Conservation (phyloP, 2,329 filamentous ascomycete species). For the Trichoderma oligosporum region DNA sequence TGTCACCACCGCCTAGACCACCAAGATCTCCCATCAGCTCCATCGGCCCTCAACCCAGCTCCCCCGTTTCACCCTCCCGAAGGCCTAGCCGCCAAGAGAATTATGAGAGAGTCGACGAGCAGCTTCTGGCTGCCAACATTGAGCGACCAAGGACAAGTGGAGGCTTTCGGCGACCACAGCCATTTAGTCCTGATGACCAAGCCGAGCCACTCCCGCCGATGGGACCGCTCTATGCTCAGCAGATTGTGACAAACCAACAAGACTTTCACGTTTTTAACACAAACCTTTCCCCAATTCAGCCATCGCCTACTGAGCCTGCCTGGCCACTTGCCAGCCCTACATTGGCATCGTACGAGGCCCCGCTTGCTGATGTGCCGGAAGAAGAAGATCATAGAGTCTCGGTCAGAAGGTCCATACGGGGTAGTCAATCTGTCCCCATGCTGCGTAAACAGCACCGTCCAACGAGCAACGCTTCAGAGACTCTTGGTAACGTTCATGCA, state of each 20-base stretch:
- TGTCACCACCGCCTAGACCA: slow-evolving; percentile 40
- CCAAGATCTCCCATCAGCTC: slow-evolving; percentile 42
- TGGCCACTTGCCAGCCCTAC: slow-evolving; percentile 37
- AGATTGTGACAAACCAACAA: slow-evolving; percentile 9
- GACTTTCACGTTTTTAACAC: not conserved
- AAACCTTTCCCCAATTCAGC: not conserved
- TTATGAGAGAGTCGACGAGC: slow-evolving; percentile 39
- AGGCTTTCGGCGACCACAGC: slow-evolving; percentile 44
- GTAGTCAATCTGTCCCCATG: slow-evolving; percentile 53
- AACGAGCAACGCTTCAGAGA: slow-evolving; percentile 50
- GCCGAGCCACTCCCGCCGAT: slow-evolving; percentile 22
- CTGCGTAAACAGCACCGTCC: slow-evolving; percentile 44
- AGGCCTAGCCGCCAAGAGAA: slow-evolving; percentile 52
- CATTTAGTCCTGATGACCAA: slow-evolving; percentile 34
- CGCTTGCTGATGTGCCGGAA: slow-evolving; percentile 58
- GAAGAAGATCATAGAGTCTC: slow-evolving; percentile 52
- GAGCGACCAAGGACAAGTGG: slow-evolving; percentile 46
- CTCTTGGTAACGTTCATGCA: slow-evolving; percentile 44
- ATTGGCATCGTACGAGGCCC: slow-evolving; percentile 36
- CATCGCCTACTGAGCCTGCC: slow-evolving; percentile 36
- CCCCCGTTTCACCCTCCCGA: slow-evolving; percentile 49
- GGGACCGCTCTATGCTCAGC: slow-evolving; percentile 10
- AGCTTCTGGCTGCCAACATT: slow-evolving; percentile 32
- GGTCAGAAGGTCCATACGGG: slow-evolving; percentile 44
- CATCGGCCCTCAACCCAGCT: slow-evolving; percentile 30